Conservation (phyloP, 148 eudicot species). For the Rhododendron mucronatum region DNA sequence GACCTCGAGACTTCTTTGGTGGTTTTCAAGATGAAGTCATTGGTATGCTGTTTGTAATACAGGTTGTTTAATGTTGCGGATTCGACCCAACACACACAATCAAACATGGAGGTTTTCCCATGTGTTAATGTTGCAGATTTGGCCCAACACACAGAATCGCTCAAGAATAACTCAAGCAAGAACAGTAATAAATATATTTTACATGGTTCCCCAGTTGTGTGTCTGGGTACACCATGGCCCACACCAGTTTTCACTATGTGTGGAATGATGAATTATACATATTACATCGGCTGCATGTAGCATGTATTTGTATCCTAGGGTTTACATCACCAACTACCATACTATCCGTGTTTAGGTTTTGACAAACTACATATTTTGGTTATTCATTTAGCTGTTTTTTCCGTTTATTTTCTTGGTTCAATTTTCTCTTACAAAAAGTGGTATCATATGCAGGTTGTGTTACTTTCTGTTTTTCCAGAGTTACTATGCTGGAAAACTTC, state of each 20-base stretch:
- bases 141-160: background rate
- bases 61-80: background rate
- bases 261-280: background rate
- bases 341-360: background rate
- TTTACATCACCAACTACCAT: background rate
- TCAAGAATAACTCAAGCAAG: background rate
- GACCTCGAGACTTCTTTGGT: background rate
- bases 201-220: background rate
- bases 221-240: background rate
- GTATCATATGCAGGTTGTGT: background rate
- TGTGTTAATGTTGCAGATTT: background rate
- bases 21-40: background rate
- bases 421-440: background rate
- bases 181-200: background rate
- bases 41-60: background rate
- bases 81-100: background rate
- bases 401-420: background rate
- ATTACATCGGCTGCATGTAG: background rate
- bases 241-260: background rate
- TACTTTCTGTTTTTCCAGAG: background rate
- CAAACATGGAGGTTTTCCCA: background rate
- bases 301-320: background rate
- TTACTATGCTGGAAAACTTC: background rate
- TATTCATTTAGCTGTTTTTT: background rate
- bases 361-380: background rate